These are phyloP conservation scores for Apiospora hydei DNA, from an alignment of 2,329 filamentous ascomycete genomes.

Conservation along the genomic window DNA sequence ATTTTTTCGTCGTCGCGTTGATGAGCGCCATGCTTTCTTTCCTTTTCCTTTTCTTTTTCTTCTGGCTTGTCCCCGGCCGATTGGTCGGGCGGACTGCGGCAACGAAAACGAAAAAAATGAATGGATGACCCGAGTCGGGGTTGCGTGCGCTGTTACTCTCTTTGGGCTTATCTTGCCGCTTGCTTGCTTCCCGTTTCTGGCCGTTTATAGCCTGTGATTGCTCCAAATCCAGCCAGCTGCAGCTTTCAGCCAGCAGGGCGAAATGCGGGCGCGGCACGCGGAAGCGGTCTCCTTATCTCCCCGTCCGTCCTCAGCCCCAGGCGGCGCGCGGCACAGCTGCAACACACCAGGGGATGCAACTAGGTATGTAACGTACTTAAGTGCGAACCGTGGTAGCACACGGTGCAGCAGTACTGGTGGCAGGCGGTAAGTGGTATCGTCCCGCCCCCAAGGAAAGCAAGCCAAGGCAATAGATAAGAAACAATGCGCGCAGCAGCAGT, in stretches of 20 bases:
- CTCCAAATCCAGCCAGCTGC: neutral
- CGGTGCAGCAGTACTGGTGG: neutral
- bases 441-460: neutral
- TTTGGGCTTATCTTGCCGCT: constrained; percentile 6
- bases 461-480: constrained; percentile 18
- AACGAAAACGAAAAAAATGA: no score
- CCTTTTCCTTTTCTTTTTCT: neutral
- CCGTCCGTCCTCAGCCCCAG: constrained; percentile 9
- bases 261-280: neutral
- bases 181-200: neutral
- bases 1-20: constrained; percentile 10
- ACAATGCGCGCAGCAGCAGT: neutral
- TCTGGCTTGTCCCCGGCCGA: no score
- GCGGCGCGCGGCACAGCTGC: neutral
- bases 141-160: neutral
- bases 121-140: neutral
- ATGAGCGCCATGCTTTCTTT: constrained; percentile 1
- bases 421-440: neutral
- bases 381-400: neutral
- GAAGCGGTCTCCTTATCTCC: constrained; percentile 4
- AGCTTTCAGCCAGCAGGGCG: neutral
- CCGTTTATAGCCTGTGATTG: neutral
- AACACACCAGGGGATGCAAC: neutral
- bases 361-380: neutral
- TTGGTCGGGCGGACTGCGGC: no score